Evolutionary conservation across 306 rosid genomes (phyloP).

Genomic region (Rosa rugosa): DNA sequence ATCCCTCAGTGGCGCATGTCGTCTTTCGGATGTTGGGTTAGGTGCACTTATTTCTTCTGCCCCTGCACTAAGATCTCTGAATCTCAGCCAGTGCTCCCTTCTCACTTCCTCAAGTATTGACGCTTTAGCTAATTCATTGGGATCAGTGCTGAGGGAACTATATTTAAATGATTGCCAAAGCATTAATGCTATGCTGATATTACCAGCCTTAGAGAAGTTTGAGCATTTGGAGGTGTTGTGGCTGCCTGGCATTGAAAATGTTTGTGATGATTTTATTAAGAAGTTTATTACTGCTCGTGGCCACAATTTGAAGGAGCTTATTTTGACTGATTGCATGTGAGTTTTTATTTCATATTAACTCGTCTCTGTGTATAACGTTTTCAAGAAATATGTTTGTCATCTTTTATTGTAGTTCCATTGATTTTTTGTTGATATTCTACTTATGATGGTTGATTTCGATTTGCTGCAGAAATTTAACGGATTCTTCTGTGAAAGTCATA

Average conservation of each 20-base stretch:
- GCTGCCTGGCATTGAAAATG: constrained; percentile 57
- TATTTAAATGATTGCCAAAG: constrained; percentile 68
- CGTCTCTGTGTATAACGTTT: background rate
- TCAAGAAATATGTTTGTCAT: background rate
- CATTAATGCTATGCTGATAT: constrained; percentile 41
- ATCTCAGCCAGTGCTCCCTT: constrained; percentile 87
- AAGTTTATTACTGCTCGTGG: constrained; percentile 46
- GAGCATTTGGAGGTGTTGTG: constrained; percentile 68
- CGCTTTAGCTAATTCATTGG: constrained; percentile 58
- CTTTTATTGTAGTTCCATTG: constrained; percentile 4
- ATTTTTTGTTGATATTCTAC: constrained; percentile 17
- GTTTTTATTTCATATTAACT: constrained; percentile 25
- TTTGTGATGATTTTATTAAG: constrained; percentile 52
- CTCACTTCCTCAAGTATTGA: constrained; percentile 55
- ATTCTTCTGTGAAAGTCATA: constrained; percentile 59
- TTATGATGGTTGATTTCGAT: constrained; percentile 22
- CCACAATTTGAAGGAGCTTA: constrained; percentile 70
- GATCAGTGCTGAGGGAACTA: constrained; percentile 63
- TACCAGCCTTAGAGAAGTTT: constrained; percentile 54
- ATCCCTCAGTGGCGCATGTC: constrained; percentile 81
- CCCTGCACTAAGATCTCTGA: constrained; percentile 65
- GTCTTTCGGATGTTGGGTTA: constrained; percentile 70
- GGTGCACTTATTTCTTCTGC: constrained; percentile 56
- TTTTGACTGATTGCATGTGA: constrained; percentile 70
- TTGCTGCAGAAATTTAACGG: constrained; percentile 70